Conservation (phyloP, 2,329 filamentous ascomycete genomes). For the Tolypocladium tundrense region DNA sequence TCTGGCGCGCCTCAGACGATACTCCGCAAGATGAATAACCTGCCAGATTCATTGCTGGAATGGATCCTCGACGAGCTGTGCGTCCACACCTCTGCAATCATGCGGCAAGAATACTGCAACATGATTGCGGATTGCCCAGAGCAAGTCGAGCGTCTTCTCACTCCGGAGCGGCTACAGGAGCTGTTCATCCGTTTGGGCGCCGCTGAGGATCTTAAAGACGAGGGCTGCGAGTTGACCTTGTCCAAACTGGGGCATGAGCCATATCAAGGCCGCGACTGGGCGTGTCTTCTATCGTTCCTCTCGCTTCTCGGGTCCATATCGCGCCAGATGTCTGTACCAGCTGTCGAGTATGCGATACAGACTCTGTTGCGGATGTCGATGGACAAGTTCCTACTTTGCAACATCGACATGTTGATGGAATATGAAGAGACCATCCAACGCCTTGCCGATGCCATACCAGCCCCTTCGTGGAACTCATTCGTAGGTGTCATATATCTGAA, state of each 20-base stretch:
- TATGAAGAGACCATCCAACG: conserved; percentile 32
- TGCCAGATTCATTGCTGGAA: conserved; percentile 54
- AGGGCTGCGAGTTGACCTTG: conserved; percentile 9
- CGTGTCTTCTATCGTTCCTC: conserved; percentile 31
- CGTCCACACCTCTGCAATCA: conserved; percentile 40
- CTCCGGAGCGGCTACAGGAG: conserved; percentile 31
- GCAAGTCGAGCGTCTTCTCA: conserved; percentile 34
- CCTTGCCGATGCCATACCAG: conserved; percentile 32
- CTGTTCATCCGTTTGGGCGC: conserved; percentile 53
- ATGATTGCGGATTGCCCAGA: conserved; percentile 36
- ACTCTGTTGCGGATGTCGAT: conserved; percentile 45
- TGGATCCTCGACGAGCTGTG: conserved; percentile 57
- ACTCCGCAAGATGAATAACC: conserved; percentile 13
- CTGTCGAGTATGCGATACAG: conserved; percentile 29
- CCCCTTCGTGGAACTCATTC: conserved; percentile 25
- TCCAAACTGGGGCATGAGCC: conserved; percentile 14
- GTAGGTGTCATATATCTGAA: conserved; percentile 21
- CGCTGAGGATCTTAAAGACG: conserved; percentile 29
- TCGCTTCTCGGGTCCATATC: conserved; percentile 29
- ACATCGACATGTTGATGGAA: conserved; percentile 26
- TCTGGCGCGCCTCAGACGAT: conserved; percentile 52
- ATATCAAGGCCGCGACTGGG: conserved; percentile 34
- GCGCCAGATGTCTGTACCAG: conserved; percentile 19
- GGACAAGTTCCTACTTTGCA: conserved; percentile 38
- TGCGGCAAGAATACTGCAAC: conserved; percentile 51